Percentiles rank a stretch among this genome's conserved stretches.
Conservation (phyloP, 495 filamentous ascomycete species). For the Mytilinidion resinicola region DNA sequence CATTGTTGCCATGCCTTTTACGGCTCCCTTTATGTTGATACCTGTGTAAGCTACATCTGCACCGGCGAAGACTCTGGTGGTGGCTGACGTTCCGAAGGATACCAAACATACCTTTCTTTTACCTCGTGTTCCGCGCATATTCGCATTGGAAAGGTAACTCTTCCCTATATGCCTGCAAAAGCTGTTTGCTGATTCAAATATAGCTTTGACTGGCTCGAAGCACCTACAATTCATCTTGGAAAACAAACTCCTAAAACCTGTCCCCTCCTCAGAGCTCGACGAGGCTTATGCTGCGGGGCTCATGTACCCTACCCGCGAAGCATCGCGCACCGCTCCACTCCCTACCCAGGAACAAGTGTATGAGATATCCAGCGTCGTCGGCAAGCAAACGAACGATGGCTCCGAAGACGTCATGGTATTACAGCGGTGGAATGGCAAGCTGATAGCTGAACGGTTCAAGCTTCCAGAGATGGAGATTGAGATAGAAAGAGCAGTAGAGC, state of each 20-base stretch:
- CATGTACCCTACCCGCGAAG: constrained; percentile 31
- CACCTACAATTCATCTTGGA: constrained; percentile 76
- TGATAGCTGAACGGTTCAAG: constrained; percentile 38
- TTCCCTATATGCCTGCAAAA: not conserved
- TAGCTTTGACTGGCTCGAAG: constrained; percentile 73
- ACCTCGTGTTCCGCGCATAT: constrained; percentile 73
- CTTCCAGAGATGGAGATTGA: constrained; percentile 81
- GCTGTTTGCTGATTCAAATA: constrained; percentile 13
- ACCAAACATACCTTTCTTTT: constrained; percentile 97
- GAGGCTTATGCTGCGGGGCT: constrained; percentile 54
- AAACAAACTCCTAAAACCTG: constrained; percentile 57
- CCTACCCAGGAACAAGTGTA: constrained; percentile 32
- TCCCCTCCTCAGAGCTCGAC: constrained; percentile 61
- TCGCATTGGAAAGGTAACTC: constrained; percentile 60
- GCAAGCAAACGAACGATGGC: constrained; percentile 37
- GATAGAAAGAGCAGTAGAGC: constrained; percentile 80
- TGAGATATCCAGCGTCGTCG: constrained; percentile 59
- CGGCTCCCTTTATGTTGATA: constrained; percentile 70
- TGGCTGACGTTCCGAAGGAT: constrained; percentile 47
- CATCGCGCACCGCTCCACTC: constrained; percentile 28
- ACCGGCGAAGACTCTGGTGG: not conserved
- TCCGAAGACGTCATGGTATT: constrained; percentile 39
- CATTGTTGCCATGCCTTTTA: constrained; percentile 75
- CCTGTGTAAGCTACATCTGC: constrained; percentile 60
- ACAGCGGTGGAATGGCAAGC: constrained; percentile 40